Conservation (phyloP, 352 stramenopile species). For the Achlya hypogyna region DNA sequence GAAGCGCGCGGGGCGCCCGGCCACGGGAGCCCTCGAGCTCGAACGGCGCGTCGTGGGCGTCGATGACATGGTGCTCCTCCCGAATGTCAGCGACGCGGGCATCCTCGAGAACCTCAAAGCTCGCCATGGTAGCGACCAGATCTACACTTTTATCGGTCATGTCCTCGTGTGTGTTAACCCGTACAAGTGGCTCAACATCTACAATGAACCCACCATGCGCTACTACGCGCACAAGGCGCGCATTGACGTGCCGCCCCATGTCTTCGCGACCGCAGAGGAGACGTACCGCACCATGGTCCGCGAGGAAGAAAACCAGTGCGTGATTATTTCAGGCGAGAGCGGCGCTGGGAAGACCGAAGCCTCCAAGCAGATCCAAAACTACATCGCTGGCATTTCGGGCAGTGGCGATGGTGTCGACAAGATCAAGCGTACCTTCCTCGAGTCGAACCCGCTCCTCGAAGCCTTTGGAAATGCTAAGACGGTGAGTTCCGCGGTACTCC, state of each 20-base stretch:
- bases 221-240: slow-evolving; percentile 76
- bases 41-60: slow-evolving; percentile 18
- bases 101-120: slow-evolving; percentile 87
- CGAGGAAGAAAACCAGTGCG: slow-evolving; percentile 85
- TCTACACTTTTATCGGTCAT: slow-evolving; percentile 85
- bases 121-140: slow-evolving; percentile 74
- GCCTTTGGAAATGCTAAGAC: slow-evolving; percentile 96
- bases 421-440: slow-evolving; percentile 85
- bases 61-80: slow-evolving; percentile 72
- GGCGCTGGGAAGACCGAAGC: slow-evolving; percentile 82
- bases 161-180: slow-evolving; percentile 83
- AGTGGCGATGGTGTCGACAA: slow-evolving; percentile 75
- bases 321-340: slow-evolving; percentile 83
- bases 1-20: background rate
- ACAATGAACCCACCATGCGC: slow-evolving; percentile 69
- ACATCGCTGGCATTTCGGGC: slow-evolving; percentile 75
- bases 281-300: slow-evolving; percentile 83
- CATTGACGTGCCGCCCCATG: slow-evolving; percentile 77
- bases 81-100: slow-evolving; percentile 54
- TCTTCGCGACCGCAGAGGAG: slow-evolving; percentile 80
- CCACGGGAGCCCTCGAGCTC: background rate
- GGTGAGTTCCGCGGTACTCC: background rate
- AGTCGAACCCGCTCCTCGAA: slow-evolving; percentile 93
- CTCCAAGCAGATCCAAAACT: slow-evolving; percentile 87
- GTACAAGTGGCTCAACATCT: slow-evolving; percentile 88